phyloP scores from a whole-genome alignment of 192 early-diverging fungal species.

The Coemansia sp. region DNA sequence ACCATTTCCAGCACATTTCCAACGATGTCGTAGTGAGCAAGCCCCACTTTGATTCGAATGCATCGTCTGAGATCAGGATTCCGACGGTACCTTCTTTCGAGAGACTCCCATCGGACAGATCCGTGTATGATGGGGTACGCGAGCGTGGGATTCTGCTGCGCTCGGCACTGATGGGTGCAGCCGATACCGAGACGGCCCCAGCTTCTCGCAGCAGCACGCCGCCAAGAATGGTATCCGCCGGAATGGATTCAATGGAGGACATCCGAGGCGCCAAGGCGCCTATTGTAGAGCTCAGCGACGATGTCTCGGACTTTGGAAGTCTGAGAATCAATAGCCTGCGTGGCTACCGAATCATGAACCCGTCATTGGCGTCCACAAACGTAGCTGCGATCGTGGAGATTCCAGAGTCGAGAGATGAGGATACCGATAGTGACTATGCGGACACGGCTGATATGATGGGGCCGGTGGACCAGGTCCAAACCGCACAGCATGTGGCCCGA shows the following conservation, averaged over 20 bases:
- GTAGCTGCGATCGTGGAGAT: background rate
- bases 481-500: background rate
- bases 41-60: background rate
- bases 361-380: background rate
- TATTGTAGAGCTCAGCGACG: slow-evolving; percentile 18
- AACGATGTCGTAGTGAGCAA: background rate
- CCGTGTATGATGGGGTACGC: slow-evolving; percentile 44
- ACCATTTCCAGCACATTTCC: background rate
- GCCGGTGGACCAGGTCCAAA: background rate
- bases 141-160: slow-evolving; percentile 49
- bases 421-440: background rate
- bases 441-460: slow-evolving; percentile 4
- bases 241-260: slow-evolving; percentile 22
- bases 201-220: background rate
- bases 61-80: background rate
- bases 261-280: slow-evolving; percentile 33
- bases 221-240: background rate
- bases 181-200: background rate
- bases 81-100: background rate
- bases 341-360: background rate
- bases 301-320: slow-evolving; percentile 25
- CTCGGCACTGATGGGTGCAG: slow-evolving; percentile 39
- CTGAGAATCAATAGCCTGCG: slow-evolving; percentile 7
- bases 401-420: background rate
- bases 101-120: slow-evolving; percentile 12